Base-by-base conservation (phyloP, 2,329 filamentous ascomycete genomes). In the Plectosphaerella sp. region DNA sequence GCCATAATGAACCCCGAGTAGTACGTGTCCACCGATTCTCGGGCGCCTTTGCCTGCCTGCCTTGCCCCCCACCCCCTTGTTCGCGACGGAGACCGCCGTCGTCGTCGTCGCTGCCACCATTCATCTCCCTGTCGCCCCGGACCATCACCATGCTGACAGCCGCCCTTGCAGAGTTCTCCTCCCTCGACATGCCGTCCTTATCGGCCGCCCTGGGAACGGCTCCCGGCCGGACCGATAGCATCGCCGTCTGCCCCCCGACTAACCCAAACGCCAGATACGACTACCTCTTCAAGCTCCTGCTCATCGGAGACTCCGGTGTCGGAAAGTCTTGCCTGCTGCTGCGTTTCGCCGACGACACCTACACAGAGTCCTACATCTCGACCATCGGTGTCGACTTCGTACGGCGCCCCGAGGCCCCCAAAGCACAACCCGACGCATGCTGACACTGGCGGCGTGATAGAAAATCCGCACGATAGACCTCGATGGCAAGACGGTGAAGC, bases 401-500 rank as follows among this genome's bases (percentile, higher is more conserved):
- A 87, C 66, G 90, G 42, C 36, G 45, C 35, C 39, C n/a, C 25
- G 52, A 22, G 22, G 22, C 24, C 22, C 37, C 35, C 42, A 18
- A 41, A n/a, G 15, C n/a, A n/a, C n/a, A 22, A 16, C 14, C 22
- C 47, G 39, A 37, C 35, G 11, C 8, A 6, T 49, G 43, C 55
- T 56, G 39, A 58, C 50, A 45, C 48, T 53, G 22, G 5, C 15
- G 52, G 41, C 33, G 15, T 33, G 28, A 42, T 69, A 97, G 92
- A 99, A 99, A 95, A 99, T 99, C 80, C 88, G 94, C 73, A 99
- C 94, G 60, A 97, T 97, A 77, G 94, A 99, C 76, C 88, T 97
- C 67, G 94, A 99, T 76, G 92, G 92, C 76, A 99, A 99, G 87
- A 97, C 94, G 18, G 94, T 99, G 72, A 99, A 99, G 82, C 84